These are phyloP conservation scores for Penicillium longicatenatum DNA, from an alignment of 495 filamentous ascomycete species.

Conservation along the genomic window DNA sequence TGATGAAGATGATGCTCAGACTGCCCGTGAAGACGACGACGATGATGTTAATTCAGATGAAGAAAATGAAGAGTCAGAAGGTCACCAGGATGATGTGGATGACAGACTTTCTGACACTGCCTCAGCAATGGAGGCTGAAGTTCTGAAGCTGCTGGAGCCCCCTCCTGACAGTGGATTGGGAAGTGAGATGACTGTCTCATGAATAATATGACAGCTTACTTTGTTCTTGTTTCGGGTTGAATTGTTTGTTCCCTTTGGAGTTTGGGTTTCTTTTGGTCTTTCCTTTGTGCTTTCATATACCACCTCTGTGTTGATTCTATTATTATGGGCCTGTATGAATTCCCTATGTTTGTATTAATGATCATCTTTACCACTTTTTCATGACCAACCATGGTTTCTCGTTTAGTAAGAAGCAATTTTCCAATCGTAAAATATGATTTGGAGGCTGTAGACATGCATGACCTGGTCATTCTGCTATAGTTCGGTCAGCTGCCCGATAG, in stretches of 20 bases:
- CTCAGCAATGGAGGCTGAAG: conserved; percentile 33
- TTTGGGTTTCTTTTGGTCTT: conserved; percentile 12
- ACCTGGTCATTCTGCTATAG: not conserved
- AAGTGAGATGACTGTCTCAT: conserved; percentile 39
- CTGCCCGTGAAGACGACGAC: conserved; percentile 18
- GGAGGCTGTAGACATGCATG: not conserved
- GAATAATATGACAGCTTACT: conserved; percentile 14
- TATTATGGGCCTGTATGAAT: conserved; percentile 27
- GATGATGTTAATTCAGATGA: conserved; percentile 13
- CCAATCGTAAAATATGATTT: not conserved
- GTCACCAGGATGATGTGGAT: conserved; percentile 14
- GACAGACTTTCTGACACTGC: conserved; percentile 31
- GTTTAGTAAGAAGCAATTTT: not conserved
- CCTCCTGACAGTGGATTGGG: conserved; percentile 49
- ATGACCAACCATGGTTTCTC: conserved; percentile 11
- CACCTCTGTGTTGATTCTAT: conserved; percentile 25
- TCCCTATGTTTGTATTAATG: conserved; percentile 21
- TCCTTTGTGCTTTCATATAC: conserved; percentile 31
- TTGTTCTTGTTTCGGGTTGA: conserved; percentile 13
- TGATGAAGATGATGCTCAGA: conserved; percentile 20
- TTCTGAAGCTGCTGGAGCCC: conserved; percentile 31
- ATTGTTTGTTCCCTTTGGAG: conserved; percentile 13
- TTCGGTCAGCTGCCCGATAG: conserved; percentile 18
- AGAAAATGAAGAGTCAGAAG: conserved; percentile 17
- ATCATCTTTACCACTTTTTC: conserved; percentile 6